Base-by-base conservation (phyloP, 441 rosid genomes). In the Eugenia klotzschiana region DNA sequence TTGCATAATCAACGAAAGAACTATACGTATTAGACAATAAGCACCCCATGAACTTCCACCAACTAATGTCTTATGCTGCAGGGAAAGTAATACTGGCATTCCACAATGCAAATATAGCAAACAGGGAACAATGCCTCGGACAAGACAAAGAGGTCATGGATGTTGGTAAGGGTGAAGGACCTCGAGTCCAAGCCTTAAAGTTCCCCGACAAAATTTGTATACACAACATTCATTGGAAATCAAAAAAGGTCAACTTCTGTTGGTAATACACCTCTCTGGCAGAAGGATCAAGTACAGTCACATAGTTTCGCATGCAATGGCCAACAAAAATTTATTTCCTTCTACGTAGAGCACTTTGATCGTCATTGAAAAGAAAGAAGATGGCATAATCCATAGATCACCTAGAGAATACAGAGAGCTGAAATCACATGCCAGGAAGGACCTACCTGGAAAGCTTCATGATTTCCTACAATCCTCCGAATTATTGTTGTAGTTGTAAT, bases 401-500 rank as follows among this genome's bases (percentile, higher is more conserved):
- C 33, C 54, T 69, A 79, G 57, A 33, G 22, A 79, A n/a, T 49
- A n/a, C 57, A 49, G 41, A 79, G 16, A 79, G 14, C 56, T 79
- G 16, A 51, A 46, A 13, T 79, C 41, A 51, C 81, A 79, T 27
- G 54, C 33, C 81, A 27, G 25, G 41, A 51, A 46, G 57, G 81
- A 79, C n/a, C 73, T 81, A 91, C 92, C 94, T 89, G 90, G 87
- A 87, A 93, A 50, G 93, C 94, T 89, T 92, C 94, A 81, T 93
- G 93, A 85, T 93, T 93, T 83, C 94, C 84, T 25, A 93, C 93
- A 54, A 93, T 93, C 86, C 96, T 89, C 89, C 87, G 87, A 60
- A 93, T 93, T 87, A 93, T 92, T 2, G 94, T 93, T 72, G 93
- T 88, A 51, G 96, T 92, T 14, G 94, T 93, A 79, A 93, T 89